Percentiles rank a stretch among this genome's conserved stretches.
phyloP scores from a whole-genome alignment of 306 rosid genomes.

The Vigna unguiculata region DNA sequence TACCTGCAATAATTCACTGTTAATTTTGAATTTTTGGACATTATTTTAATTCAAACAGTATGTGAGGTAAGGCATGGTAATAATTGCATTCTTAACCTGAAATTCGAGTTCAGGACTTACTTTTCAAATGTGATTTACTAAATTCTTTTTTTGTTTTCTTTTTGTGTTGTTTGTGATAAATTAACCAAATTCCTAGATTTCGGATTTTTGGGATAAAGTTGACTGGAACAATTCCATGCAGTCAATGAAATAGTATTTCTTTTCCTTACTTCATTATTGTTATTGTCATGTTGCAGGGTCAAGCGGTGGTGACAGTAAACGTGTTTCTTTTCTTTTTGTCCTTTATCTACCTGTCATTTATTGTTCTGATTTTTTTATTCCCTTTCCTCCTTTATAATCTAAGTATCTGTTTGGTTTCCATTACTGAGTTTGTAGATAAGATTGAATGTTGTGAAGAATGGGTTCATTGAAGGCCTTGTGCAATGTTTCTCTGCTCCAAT shows the following conservation, averaged over 20 bases:
- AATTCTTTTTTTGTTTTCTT: background rate
- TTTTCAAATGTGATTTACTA: background rate
- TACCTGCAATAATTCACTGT: constrained; percentile 8
- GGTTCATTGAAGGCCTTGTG: constrained; percentile 50
- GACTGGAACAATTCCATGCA: constrained; percentile 15
- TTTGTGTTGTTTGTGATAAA: background rate
- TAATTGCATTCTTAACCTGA: background rate
- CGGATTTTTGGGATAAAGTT: background rate
- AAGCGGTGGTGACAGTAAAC: constrained; percentile 36
- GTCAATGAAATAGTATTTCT: constrained; percentile 11
- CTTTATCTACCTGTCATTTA: background rate
- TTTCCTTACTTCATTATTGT: too few relatives aligned
- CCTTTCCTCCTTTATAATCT: constrained; percentile 11
- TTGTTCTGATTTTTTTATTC: constrained; percentile 2
- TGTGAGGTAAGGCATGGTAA: background rate
- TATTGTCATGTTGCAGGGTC: constrained; percentile 40
- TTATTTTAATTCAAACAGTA: background rate
- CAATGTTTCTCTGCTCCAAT: constrained; percentile 54
- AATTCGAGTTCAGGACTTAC: constrained; percentile 24
- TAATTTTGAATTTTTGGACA: background rate
- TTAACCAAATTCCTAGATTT: background rate
- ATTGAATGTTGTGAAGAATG: constrained; percentile 70
- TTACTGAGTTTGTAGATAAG: constrained; percentile 44
- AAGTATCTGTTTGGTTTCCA: constrained; percentile 21
- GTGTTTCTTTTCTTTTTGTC: constrained; percentile 35